phyloP scores from a whole-genome alignment of 2,329 filamentous ascomycete genomes.

The Trichoderma asperellum region DNA sequence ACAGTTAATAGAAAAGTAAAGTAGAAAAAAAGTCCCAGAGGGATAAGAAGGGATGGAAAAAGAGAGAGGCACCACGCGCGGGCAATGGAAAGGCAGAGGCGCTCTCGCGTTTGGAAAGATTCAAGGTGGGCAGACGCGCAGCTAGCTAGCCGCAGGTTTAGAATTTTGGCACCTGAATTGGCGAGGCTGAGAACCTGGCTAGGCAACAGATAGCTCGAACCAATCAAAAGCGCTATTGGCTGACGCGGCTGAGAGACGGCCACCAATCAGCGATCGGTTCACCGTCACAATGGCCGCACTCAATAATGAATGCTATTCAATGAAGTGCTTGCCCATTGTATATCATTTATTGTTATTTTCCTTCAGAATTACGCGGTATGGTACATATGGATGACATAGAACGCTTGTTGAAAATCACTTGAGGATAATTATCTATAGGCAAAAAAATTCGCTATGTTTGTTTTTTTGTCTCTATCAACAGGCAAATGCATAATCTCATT shows the following conservation, averaged over 20 bases:
- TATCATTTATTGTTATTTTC: not conserved
- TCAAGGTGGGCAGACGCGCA: conserved; percentile 32
- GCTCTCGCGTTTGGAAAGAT: conserved; percentile 29
- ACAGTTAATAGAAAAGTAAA: conserved; percentile 1
- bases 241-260: not conserved
- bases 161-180: conserved; percentile 39
- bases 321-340: not conserved
- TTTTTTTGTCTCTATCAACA: conserved; percentile 7
- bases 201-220: conserved; percentile 38
- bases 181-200: conserved; percentile 37
- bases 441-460: not conserved
- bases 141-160: conserved; percentile 34
- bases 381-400: not conserved
- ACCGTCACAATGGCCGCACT: too few species aligned
- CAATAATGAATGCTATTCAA: not conserved
- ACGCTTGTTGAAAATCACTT: not conserved
- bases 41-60: conserved; percentile 28
- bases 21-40: conserved; percentile 5
- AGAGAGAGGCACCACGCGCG: conserved; percentile 24
- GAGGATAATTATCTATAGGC: not conserved
- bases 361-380: not conserved
- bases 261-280: conserved; percentile 9
- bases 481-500: conserved; percentile 15
- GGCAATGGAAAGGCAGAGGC: conserved; percentile 18
- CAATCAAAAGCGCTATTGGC: conserved; percentile 38